Evolutionary conservation across 306 rosid genomes (phyloP).

Genomic region (Dalbergia oliveri): DNA sequence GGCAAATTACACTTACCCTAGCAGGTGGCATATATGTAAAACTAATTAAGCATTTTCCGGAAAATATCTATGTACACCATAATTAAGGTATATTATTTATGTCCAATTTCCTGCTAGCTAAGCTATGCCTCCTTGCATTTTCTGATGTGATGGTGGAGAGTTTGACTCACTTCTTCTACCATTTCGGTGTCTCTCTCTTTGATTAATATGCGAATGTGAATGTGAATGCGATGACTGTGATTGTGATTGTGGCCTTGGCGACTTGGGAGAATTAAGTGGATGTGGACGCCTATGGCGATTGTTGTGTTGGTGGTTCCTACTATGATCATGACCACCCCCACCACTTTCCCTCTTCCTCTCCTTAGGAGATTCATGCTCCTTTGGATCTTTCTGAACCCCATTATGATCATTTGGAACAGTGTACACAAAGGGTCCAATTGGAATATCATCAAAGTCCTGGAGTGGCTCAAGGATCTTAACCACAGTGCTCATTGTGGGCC

Average conservation of each 20-base stretch:
- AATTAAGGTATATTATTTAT: conserved; percentile 13
- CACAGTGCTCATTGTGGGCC: conserved; percentile 78
- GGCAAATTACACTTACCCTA: conserved; percentile 27
- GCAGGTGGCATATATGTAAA: conserved; percentile 1
- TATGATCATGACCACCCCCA: conserved; percentile 11
- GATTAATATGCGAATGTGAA: conserved; percentile 21
- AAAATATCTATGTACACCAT: conserved; percentile 50
- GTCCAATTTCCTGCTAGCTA: background rate
- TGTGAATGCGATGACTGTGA: conserved; percentile 24
- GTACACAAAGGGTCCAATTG: conserved; percentile 75
- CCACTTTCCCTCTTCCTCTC: conserved; percentile 47
- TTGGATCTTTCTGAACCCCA: conserved; percentile 19
- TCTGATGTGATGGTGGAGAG: conserved; percentile 52
- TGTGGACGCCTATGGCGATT: conserved; percentile 39
- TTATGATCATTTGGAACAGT: conserved; percentile 56
- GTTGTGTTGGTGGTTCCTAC: conserved; percentile 38
- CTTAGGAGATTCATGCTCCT: conserved; percentile 24
- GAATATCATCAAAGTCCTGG: conserved; percentile 74
- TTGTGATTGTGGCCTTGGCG: conserved; percentile 50
- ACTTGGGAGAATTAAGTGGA: conserved; percentile 54
- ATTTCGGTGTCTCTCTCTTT: conserved; percentile 38
- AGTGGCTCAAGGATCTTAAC: conserved; percentile 75
- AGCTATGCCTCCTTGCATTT: conserved; percentile 42
- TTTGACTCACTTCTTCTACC: conserved; percentile 44
- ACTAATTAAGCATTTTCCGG: conserved; percentile 5